Base-by-base conservation (phyloP, 2,329 filamentous ascomycete species). In the Exophiala xenobiotica region DNA sequence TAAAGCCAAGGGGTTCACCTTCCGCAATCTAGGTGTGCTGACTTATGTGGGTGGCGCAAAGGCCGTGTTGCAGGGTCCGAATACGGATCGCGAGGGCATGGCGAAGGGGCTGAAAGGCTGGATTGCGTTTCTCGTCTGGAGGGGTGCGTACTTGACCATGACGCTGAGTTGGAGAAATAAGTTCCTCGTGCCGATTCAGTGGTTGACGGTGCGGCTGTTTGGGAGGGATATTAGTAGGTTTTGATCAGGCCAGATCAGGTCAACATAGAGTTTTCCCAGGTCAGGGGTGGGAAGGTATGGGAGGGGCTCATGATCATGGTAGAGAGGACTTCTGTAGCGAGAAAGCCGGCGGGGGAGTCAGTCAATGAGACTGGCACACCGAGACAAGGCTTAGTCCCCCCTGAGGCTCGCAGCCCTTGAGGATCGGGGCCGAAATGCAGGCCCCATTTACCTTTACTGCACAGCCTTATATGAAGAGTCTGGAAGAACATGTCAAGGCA, bases 1-100 rank as follows among this genome's bases (percentile, higher is more conserved):
- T 6, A 18, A 47, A 12, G 19, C 57, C 1, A 51, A 63, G 1
- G 64, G 70, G 4, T 84, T 83, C 62, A 75, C 73, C 1, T 84
- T 78, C 67, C 74, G 72, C 24, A 77, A 83, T 54, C 64, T 83
- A 47, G 81, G 80, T 2, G 75, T 79, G 2, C 70, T 85, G 69
- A 80, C 81, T 0, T 83, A 83, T 46, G 72, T 83, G 14, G 81
- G 81, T 0, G 75, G 76, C 22, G 78, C 76, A 63, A 78, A 76
- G 26, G 81, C 79, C 0, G 65, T 83, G 44, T 72, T 84, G 65
- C 80, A 84, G 61, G 66, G 73, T 11, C 70, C 71, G 4, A 58
- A 58, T 11, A 45, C 46, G 14, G 54, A 61, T 26, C 64, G 61
- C 11, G 38, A 40, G 19, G 65, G 66, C 46, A 58, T 72, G 2